Evolutionary conservation across 1,284 basidiomycete genomes (phyloP).

Genomic region (Tilletia walkeri): DNA sequence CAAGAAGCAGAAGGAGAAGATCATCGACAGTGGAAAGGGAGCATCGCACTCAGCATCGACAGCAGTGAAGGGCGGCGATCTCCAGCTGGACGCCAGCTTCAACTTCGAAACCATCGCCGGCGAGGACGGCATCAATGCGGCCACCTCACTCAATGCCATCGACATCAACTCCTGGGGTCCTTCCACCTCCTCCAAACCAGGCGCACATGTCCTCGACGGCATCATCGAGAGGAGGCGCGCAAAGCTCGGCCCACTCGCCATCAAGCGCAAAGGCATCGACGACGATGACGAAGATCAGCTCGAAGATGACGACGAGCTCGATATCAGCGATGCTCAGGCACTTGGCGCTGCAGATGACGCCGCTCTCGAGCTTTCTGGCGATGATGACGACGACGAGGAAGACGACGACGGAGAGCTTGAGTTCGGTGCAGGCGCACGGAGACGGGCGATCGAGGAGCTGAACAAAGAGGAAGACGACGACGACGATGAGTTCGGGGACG

Average conservation of each 20-base stretch:
- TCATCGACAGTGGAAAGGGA: slow-evolving; percentile 33
- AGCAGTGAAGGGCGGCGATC: slow-evolving; percentile 8
- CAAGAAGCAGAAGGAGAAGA: slow-evolving; percentile 39
- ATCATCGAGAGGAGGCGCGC: slow-evolving; percentile 51
- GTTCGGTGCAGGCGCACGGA: slow-evolving; percentile 29
- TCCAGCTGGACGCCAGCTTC: slow-evolving; percentile 42
- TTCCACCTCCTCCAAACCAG: background rate
- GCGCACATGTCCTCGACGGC: slow-evolving; percentile 45
- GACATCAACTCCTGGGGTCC: slow-evolving; percentile 27
- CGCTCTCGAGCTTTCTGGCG: slow-evolving; percentile 63
- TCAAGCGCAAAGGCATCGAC: slow-evolving; percentile 20
- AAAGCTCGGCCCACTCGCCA: slow-evolving; percentile 20
- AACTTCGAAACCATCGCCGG: slow-evolving; percentile 38
- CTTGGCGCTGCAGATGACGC: slow-evolving; percentile 38
- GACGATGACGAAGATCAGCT: slow-evolving; percentile 28
- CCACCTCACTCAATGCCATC: slow-evolving; percentile 19
- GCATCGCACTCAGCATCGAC: background rate
- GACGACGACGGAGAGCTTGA: slow-evolving; percentile 66
- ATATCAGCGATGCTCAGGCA: slow-evolving; percentile 37
- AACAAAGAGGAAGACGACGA: slow-evolving; percentile 38
- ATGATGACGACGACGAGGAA: slow-evolving; percentile 39
- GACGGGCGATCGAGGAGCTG: slow-evolving; percentile 41
- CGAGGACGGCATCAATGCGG: slow-evolving; percentile 25
- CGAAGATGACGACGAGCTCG: slow-evolving; percentile 32
- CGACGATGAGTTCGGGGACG: slow-evolving; percentile 56